phyloP scores from a whole-genome alignment of 179 eudicot genomes.

The Silene vulgaris region DNA sequence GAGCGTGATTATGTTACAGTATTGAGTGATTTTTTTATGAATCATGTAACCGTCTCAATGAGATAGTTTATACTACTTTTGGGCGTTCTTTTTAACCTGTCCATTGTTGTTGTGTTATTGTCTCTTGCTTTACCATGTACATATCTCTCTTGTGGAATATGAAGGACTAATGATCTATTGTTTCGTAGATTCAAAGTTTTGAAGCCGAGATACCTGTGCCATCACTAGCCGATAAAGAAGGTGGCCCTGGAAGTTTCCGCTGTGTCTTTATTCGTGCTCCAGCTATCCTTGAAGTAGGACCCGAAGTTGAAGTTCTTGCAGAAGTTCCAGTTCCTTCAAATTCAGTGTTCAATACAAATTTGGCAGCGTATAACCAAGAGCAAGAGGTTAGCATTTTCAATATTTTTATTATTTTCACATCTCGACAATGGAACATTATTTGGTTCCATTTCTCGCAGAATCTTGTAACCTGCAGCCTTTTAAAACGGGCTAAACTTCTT shows the following conservation, averaged over 20 bases:
- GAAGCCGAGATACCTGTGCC: constrained; percentile 79
- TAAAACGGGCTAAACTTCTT: background rate
- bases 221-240: constrained; percentile 63
- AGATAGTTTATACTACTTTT: background rate
- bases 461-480: background rate
- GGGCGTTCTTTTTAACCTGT: background rate
- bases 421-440: background rate
- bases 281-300: constrained; percentile 81
- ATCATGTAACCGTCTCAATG: background rate
- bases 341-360: constrained; percentile 24
- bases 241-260: constrained; percentile 73
- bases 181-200: constrained; percentile 77
- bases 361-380: constrained; percentile 43
- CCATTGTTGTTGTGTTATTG: background rate
- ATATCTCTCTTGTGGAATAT: background rate
- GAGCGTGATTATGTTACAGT: background rate
- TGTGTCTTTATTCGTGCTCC: constrained; percentile 94
- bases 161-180: background rate
- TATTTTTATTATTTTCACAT: background rate
- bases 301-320: constrained; percentile 82
- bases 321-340: constrained; percentile 48
- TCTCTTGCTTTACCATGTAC: background rate
- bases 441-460: background rate
- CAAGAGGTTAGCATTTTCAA: constrained; percentile 50
- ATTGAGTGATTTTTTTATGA: background rate